A percentile compares a stretch with the other conserved stretches of the same genome.
phyloP scores from a whole-genome alignment of 2,329 filamentous ascomycete species.

The Trichoderma guizhouense region DNA sequence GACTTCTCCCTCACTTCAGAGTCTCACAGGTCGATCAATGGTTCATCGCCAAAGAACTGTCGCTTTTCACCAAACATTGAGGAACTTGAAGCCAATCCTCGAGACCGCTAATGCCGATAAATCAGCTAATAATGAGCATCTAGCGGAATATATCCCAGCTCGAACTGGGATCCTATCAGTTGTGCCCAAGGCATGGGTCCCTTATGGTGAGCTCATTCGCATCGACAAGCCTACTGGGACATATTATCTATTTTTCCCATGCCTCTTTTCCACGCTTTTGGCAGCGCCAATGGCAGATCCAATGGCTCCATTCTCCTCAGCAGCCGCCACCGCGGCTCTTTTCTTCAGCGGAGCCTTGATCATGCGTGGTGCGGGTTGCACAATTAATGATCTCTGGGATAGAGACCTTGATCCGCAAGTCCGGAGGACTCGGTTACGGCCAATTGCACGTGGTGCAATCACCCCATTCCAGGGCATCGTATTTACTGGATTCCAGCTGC shows the following conservation, averaged over 20 bases:
- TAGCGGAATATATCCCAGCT: constrained; percentile 60
- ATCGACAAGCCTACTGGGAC: constrained; percentile 79
- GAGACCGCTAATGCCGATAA: constrained; percentile 9
- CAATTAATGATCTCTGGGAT: constrained; percentile 90
- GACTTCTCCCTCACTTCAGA: background rate
- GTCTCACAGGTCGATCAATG: constrained; percentile 16
- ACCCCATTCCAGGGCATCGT: constrained; percentile 67
- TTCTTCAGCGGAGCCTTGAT: constrained; percentile 76
- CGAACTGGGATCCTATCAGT: constrained; percentile 66
- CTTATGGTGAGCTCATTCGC: constrained; percentile 78
- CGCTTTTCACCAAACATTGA: constrained; percentile 27
- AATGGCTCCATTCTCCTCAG: constrained; percentile 56
- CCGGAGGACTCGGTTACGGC: constrained; percentile 69
- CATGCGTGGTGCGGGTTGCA: constrained; percentile 85
- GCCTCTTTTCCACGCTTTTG: constrained; percentile 78
- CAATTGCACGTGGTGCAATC: constrained; percentile 76
- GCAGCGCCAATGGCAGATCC: constrained; percentile 68
- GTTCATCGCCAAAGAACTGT: constrained; percentile 20
- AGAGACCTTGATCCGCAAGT: constrained; percentile 82
- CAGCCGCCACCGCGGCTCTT: constrained; percentile 62
- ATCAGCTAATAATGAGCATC: background rate
- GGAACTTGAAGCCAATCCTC: constrained; percentile 21
- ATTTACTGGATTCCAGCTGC: constrained; percentile 71
- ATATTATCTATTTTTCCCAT: constrained; percentile 83
- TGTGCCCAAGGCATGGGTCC: constrained; percentile 67